Conservation (phyloP, 208 protist species). For the Vickermania spadyakhi region DNA sequence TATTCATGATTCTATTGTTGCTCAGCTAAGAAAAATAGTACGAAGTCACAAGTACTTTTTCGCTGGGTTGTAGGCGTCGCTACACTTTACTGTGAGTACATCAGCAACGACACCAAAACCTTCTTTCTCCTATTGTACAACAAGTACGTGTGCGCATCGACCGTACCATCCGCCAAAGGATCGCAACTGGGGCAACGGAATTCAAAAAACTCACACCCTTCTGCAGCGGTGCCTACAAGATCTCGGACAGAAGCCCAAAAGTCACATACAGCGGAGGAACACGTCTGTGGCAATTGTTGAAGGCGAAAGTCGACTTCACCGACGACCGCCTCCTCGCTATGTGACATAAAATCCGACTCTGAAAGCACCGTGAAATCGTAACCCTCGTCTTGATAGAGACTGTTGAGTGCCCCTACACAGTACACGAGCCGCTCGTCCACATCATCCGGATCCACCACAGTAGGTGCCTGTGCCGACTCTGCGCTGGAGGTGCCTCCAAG, state of each 20-base stretch:
- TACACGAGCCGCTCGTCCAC: slow-evolving; percentile 66
- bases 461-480: slow-evolving; percentile 13
- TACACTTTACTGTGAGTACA: slow-evolving; percentile 62
- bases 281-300: slow-evolving; percentile 31
- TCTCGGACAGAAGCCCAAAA: slow-evolving; percentile 49
- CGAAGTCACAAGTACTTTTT: too few species aligned
- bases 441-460: slow-evolving; percentile 9
- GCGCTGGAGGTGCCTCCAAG: slow-evolving; percentile 9
- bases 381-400: slow-evolving; percentile 54
- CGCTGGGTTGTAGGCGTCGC: too few species aligned
- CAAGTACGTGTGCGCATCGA: slow-evolving; percentile 64
- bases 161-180: slow-evolving; percentile 30
- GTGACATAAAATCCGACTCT: slow-evolving; percentile 49
- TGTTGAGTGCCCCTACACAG: slow-evolving; percentile 62
- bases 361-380: slow-evolving; percentile 74
- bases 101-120: slow-evolving; percentile 44
- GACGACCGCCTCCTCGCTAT: slow-evolving; percentile 30
- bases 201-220: slow-evolving; percentile 65
- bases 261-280: slow-evolving; percentile 31
- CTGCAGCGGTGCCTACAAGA: slow-evolving; percentile 27
- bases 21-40: too few species aligned
- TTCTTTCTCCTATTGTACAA: slow-evolving; percentile 53
- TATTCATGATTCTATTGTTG: too few species aligned
- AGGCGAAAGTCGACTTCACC: slow-evolving; percentile 33
- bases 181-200: slow-evolving; percentile 60